Base-by-base conservation (phyloP, 768 basidiomycete species). In the Russula foetens region DNA sequence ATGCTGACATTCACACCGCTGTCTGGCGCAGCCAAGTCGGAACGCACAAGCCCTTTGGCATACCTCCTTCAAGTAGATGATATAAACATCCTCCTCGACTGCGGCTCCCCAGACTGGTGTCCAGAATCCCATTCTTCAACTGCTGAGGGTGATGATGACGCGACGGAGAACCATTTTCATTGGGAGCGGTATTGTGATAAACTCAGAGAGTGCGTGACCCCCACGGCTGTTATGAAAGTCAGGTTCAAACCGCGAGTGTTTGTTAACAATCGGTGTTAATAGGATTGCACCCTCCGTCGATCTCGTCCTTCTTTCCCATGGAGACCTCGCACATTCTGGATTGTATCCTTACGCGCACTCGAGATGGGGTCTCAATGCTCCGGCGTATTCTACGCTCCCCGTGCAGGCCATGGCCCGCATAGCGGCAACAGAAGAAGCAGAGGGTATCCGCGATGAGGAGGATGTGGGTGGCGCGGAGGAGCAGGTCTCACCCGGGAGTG, bases 1-100 rank as follows among this genome's bases (percentile, higher is more conserved):
- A 96, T 97, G 93, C 94, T 98, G 77, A 95, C 92, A 28, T 92
- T 98, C 71, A 94, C 89, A 9, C 90, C 96, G 1, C 77, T 98
- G 47, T 88, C 92, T 39, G 92, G 92, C 26, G 84, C 90, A 39
- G 91, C 92, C 53, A 82, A 83, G 64, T 83, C 85, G 1, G 75
- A 80, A 8, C 75, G 77, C 60, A 79, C 81, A 8, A 79, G 78
- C 7, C 89, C 91, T 2, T 76, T 92, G 45, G 82, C 86, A 8
- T 96, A 97, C 71, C 77, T 98, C 33, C 83, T 99, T 23, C 90
- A 98, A 68, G 82, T 98, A 56, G 97, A 98, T 77, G 93, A 95
- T 73, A 86, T 97, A 23, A 81, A 84, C 59, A 91, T 99, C 67
- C 81, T 99, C 21, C 81, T 99, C 59, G 97, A 99, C 75, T 92